phyloP scores from a whole-genome alignment of 306 rosid genomes.

The Vigna hirtella region DNA sequence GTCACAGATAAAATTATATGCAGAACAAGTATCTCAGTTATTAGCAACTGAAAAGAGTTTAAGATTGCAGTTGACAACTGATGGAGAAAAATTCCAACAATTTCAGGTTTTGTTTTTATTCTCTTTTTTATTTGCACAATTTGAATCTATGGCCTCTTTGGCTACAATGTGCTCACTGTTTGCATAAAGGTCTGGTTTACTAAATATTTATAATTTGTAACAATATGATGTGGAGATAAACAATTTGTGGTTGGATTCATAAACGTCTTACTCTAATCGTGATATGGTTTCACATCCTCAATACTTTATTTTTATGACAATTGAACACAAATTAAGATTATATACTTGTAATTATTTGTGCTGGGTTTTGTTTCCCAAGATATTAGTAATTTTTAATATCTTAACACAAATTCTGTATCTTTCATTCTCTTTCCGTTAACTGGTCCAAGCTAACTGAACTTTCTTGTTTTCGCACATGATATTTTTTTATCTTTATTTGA shows the following conservation, averaged over 20 bases:
- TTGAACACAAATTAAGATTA: neutral
- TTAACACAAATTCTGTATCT: neutral
- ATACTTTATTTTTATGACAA: neutral
- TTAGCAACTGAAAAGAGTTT: slow-evolving; percentile 84
- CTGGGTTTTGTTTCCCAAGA: slow-evolving; percentile 15
- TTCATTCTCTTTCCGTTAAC: slow-evolving; percentile 13
- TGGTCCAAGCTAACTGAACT: neutral
- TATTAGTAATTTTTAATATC: neutral
- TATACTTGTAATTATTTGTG: neutral
- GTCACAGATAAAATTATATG: slow-evolving; percentile 88
- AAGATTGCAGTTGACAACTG: slow-evolving; percentile 84
- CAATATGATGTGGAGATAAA: slow-evolving; percentile 11
- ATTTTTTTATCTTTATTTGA: neutral
- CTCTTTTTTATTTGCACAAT: slow-evolving; percentile 20
- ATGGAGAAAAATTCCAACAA: slow-evolving; percentile 95
- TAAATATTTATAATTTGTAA: slow-evolving; percentile 13
- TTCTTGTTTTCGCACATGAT: neutral
- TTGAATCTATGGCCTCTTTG: slow-evolving; percentile 25
- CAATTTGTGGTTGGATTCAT: slow-evolving; percentile 26
- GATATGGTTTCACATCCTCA: slow-evolving; percentile 14
- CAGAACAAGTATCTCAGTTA: slow-evolving; percentile 88
- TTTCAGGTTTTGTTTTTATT: slow-evolving; percentile 70
- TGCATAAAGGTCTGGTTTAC: slow-evolving; percentile 30
- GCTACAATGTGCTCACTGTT: slow-evolving; percentile 25
- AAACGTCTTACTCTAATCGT: neutral